A percentile compares a stretch with the other conserved stretches of the same genome.
These are phyloP conservation scores for Tolypocladium album DNA, from an alignment of 2,329 filamentous ascomycete genomes.

Conservation along the genomic window DNA sequence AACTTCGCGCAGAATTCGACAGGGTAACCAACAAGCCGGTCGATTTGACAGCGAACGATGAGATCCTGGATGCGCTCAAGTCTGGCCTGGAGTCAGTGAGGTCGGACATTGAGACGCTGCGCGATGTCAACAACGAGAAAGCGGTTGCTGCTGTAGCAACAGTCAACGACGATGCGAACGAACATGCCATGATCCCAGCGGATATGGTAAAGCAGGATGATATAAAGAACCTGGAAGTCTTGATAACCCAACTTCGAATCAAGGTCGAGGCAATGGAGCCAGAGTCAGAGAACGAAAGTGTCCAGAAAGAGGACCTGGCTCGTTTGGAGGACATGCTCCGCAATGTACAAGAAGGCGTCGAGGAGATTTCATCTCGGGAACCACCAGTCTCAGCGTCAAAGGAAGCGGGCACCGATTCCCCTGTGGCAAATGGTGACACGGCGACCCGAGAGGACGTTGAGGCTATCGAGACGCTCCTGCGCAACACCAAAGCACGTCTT, in stretches of 20 bases:
- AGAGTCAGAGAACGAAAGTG: slow-evolving; percentile 15
- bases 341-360: slow-evolving; percentile 36
- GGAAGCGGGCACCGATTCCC: slow-evolving; percentile 9
- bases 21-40: slow-evolving; percentile 65
- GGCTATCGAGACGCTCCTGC: slow-evolving; percentile 80
- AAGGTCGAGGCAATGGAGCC: slow-evolving; percentile 58
- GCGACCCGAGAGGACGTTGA: slow-evolving; percentile 67
- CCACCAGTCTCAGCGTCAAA: slow-evolving; percentile 6
- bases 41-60: slow-evolving; percentile 76
- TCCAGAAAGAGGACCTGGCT: slow-evolving; percentile 43
- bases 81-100: slow-evolving; percentile 67
- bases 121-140: slow-evolving; percentile 41
- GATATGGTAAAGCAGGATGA: slow-evolving; percentile 57
- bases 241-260: slow-evolving; percentile 71
- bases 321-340: slow-evolving; percentile 42
- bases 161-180: slow-evolving; percentile 10
- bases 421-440: slow-evolving; percentile 18
- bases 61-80: slow-evolving; percentile 81
- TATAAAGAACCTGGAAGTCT: slow-evolving; percentile 73
- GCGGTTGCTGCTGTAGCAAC: slow-evolving; percentile 46
- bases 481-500: slow-evolving; percentile 78
- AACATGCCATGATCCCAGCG: slow-evolving; percentile 21
- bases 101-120: slow-evolving; percentile 67
- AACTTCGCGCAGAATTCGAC: slow-evolving; percentile 68
- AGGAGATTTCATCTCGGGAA: slow-evolving; percentile 29